Conservation (phyloP, 352 stramenopile species). For the Phytophthora macrochlamydospora region DNA sequence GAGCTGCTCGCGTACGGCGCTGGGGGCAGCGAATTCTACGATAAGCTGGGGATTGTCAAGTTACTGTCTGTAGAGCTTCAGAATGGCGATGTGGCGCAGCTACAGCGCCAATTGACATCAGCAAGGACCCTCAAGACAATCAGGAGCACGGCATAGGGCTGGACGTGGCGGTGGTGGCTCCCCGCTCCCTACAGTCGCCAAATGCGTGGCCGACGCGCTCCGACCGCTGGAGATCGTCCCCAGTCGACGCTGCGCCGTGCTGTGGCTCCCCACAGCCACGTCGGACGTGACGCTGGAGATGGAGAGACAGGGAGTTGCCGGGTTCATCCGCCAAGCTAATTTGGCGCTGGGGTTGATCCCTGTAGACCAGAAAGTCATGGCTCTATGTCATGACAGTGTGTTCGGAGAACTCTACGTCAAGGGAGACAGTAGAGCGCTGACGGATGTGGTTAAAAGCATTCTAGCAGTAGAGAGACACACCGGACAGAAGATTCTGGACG, state of each 20-base stretch:
- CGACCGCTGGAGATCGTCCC: conserved; percentile 33
- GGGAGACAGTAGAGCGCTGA: conserved; percentile 59
- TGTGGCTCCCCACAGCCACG: conserved; percentile 68
- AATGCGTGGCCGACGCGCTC: conserved; percentile 52
- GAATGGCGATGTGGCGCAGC: conserved; percentile 22
- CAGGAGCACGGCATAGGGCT: conserved; percentile 22
- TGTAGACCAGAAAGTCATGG: conserved; percentile 56
- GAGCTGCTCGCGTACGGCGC: conserved; percentile 71
- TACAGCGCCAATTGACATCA: conserved; percentile 49
- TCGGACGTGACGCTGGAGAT: conserved; percentile 72
- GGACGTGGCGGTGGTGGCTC: conserved; percentile 59
- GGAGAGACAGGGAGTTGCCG: conserved; percentile 70
- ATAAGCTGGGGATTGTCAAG: conserved; percentile 48
- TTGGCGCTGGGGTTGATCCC: conserved; percentile 65
- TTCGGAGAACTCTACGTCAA: conserved; percentile 81
- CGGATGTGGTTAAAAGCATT: conserved; percentile 66
- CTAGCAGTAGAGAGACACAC: conserved; percentile 60
- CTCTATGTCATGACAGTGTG: conserved; percentile 66
- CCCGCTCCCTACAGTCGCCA: conserved; percentile 55
- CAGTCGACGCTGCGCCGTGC: conserved; percentile 40
- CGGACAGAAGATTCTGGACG: conserved; percentile 36
- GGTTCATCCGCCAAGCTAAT: conserved; percentile 56
- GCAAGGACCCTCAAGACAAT: conserved; percentile 11
- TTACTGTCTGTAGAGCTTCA: conserved; percentile 54
- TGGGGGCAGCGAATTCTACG: conserved; percentile 71